phyloP scores from a whole-genome alignment of 345 rosid species.

The Murraya koenigii region DNA sequence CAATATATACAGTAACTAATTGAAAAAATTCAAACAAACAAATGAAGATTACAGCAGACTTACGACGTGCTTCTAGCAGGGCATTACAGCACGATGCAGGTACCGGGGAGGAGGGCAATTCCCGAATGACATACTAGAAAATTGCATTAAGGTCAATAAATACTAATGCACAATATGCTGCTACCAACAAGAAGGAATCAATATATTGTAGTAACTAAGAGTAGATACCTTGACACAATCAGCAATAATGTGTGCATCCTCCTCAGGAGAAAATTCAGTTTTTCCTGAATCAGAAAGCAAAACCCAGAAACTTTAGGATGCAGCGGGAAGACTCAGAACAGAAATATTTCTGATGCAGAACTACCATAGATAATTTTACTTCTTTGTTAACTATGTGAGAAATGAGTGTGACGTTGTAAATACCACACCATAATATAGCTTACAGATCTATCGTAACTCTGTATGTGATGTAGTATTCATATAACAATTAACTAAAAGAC shows the following conservation, averaged over 20 bases:
- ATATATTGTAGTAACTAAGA: slow-evolving; percentile 10
- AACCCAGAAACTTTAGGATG: slow-evolving; percentile 7
- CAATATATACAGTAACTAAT: neutral
- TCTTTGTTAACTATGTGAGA: neutral
- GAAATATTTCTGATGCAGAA: neutral
- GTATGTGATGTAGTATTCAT: neutral
- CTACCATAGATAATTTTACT: slow-evolving; percentile 11
- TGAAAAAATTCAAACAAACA: neutral
- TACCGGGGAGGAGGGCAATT: slow-evolving; percentile 97
- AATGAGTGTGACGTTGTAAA: neutral
- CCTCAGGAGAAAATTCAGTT: slow-evolving; percentile 59
- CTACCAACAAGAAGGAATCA: slow-evolving; percentile 8
- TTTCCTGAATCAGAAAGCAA: slow-evolving; percentile 55
- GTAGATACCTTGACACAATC: slow-evolving; percentile 85
- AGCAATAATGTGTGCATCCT: slow-evolving; percentile 91
- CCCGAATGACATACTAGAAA: slow-evolving; percentile 84
- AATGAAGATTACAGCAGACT: slow-evolving; percentile 38
- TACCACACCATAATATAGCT: neutral
- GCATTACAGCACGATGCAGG: slow-evolving; percentile 99
- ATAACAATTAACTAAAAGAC: neutral
- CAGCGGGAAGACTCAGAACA: neutral
- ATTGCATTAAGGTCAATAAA: slow-evolving; percentile 14
- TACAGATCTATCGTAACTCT: neutral
- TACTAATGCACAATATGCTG: slow-evolving; percentile 19
- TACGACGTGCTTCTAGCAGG: slow-evolving; percentile 90